phyloP scores from a whole-genome alignment of 768 basidiomycete species.

The Naganishia vishniacii region DNA sequence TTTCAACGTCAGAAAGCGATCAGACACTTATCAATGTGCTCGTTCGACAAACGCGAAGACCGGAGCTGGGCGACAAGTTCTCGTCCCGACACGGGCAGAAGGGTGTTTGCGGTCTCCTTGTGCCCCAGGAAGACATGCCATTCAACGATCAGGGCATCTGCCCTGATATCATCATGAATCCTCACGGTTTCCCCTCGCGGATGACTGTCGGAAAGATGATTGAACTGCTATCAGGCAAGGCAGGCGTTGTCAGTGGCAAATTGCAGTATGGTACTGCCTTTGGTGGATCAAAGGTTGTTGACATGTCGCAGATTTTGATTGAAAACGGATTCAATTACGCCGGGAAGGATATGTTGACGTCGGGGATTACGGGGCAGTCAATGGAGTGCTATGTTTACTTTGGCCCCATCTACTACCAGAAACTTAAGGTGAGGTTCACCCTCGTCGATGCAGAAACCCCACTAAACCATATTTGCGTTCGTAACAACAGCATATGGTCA shows the following conservation, averaged over 20 bases:
- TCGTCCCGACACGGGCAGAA: slow-evolving; percentile 97
- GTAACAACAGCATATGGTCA: slow-evolving; percentile 84
- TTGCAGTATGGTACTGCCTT: slow-evolving; percentile 58
- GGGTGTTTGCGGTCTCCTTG: slow-evolving; percentile 96
- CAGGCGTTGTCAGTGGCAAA: slow-evolving; percentile 81
- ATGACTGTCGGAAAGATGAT: slow-evolving; percentile 99
- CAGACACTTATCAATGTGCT: slow-evolving; percentile 94
- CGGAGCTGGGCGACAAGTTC: slow-evolving; percentile 97
- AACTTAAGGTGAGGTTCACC: slow-evolving; percentile 89
- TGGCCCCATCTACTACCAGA: slow-evolving; percentile 97
- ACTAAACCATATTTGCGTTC: slow-evolving; percentile 46
- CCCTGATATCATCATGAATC: slow-evolving; percentile 99
- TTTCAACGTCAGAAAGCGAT: slow-evolving; percentile 94
- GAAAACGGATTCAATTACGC: slow-evolving; percentile 94
- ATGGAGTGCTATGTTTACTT: slow-evolving; percentile 97
- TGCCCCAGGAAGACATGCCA: slow-evolving; percentile 98
- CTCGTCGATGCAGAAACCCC: no score
- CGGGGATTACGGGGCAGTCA: slow-evolving; percentile 94
- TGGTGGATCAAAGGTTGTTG: slow-evolving; percentile 96
- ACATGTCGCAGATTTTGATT: slow-evolving; percentile 93
- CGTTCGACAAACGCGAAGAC: slow-evolving; percentile 90
- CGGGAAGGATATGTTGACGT: slow-evolving; percentile 98
- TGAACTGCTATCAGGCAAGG: slow-evolving; percentile 82
- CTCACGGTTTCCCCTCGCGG: slow-evolving; percentile 90
- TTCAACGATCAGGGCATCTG: slow-evolving; percentile 97